phyloP scores from a whole-genome alignment of 208 protist genomes.

The Acanthamoeba triangularis region DNA sequence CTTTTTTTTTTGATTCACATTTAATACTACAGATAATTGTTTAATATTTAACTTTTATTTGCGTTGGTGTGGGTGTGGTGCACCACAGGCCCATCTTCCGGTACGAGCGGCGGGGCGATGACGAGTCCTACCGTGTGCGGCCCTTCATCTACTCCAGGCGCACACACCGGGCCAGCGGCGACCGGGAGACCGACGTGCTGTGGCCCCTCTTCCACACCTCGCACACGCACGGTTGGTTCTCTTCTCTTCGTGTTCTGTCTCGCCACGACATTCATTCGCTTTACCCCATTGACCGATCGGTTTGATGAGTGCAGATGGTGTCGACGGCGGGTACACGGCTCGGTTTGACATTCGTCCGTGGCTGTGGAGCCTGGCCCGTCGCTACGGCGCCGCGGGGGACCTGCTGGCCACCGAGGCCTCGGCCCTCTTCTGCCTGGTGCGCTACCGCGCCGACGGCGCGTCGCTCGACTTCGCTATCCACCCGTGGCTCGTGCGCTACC shows the following conservation, averaged over 20 bases:
- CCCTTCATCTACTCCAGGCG: background rate
- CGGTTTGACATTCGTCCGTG: slow-evolving; percentile 32
- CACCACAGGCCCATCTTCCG: slow-evolving; percentile 26
- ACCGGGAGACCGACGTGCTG: slow-evolving; percentile 47
- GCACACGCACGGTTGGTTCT: background rate
- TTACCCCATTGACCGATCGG: too few species aligned
- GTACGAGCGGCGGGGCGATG: slow-evolving; percentile 29
- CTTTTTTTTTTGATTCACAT: background rate
- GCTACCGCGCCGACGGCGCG: background rate
- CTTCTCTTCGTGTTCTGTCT: too few species aligned
- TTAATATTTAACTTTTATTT: background rate
- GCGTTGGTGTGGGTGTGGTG: background rate
- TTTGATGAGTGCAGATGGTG: background rate
- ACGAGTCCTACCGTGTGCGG: background rate
- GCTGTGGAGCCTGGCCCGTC: slow-evolving; percentile 39
- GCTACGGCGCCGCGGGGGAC: slow-evolving; percentile 6
- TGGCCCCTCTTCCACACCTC: slow-evolving; percentile 3
- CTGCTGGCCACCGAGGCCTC: background rate
- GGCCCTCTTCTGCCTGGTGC: slow-evolving; percentile 54
- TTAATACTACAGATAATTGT: background rate
- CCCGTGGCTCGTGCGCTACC: slow-evolving; percentile 19
- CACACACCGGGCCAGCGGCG: background rate
- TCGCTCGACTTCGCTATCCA: slow-evolving; percentile 3
- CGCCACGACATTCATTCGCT: background rate
- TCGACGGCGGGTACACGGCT: background rate